Evolutionary conservation across 2,329 filamentous ascomycete species (phyloP), one percentile per base, ranked within the genome.

Genomic region (Exutisphaerella laricina): DNA sequence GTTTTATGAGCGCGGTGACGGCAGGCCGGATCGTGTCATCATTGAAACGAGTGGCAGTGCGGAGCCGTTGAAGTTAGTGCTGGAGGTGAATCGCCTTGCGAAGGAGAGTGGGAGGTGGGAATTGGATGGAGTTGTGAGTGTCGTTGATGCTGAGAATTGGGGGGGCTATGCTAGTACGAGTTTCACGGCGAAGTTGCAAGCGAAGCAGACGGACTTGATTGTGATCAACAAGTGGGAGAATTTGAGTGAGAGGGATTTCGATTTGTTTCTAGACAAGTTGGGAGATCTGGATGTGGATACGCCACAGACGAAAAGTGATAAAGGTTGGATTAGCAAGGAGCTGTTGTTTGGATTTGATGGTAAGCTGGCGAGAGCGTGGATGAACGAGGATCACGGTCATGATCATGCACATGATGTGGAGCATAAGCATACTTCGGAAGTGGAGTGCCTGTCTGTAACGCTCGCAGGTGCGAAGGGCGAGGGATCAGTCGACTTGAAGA

Each of bases 81-180:
- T 96, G 72, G 89, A 95, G 65, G 80, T 95, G 9, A 94, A 94
- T 60, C 77, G 88, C 1, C 68, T 94, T 10, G 77, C 79, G 13
- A 72, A 79, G n/a, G 80, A 86, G 48, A 82, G 80, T 0, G 78
- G 77, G 1, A 66, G 70, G 20, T 95, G 88, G 58, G 74, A 79
- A 4, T 76, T 96, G 1, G 89, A 96, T 58, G 89, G 89, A 8
- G 88, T 96, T 39, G 79, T 95, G 50, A 87, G 80, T 56, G 88
- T 95, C 16, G 82, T 96, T 45, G 89, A 96, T 59, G 88, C 94
- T 8, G 89, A 95, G 75, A 96, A 96, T 61, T 96, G 88, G 88
- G 71, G 80, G 58, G 89, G 89, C 0, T 96, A 96, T 60, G 87
- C 92, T 56, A 88, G 94, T 64, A 94, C 85, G 17, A 88, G 82